A percentile compares a stretch with the other conserved stretches of the same genome.
Conservation (phyloP, 108 stramenopile genomes). For the Pseudonitzschia pungens region DNA sequence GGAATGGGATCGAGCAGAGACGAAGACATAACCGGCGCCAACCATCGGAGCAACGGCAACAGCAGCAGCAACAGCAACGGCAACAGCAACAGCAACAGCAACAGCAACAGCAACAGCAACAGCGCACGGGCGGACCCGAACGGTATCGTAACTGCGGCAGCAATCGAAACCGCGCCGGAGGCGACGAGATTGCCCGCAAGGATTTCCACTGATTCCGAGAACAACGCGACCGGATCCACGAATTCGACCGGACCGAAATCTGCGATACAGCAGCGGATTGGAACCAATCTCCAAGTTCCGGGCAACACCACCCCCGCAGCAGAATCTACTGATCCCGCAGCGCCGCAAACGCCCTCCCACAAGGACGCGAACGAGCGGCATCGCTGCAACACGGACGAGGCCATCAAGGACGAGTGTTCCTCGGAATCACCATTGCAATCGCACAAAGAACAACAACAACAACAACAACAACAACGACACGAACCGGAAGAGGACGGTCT, state of each 20-base stretch:
- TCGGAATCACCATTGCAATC: too few species aligned
- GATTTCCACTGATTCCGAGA: too few species aligned
- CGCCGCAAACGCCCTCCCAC: too few species aligned
- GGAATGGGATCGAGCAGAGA: too few species aligned
- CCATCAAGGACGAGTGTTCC: too few species aligned
- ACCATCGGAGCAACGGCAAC: not conserved
- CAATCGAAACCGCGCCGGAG: not conserved
- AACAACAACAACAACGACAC: not conserved
- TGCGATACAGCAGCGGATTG: not conserved
- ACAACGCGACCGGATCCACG: not conserved
- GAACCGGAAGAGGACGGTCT: not conserved
- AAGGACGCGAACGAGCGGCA: not conserved
- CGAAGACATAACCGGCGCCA: not conserved
- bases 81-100: conserved; percentile 6
- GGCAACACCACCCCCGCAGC: too few species aligned
- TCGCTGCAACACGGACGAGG: not conserved
- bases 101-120: not conserved
- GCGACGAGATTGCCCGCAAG: too few species aligned
- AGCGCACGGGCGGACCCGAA: not conserved
- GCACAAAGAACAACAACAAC: not conserved
- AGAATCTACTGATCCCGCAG: too few species aligned
- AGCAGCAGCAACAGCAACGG: not conserved
- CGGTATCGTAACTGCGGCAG: not conserved
- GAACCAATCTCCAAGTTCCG: too few species aligned
- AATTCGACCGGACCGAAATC: not conserved